Evolutionary conservation across 2,329 filamentous ascomycete species (phyloP).

Genomic region (Talaromyces sp.): DNA sequence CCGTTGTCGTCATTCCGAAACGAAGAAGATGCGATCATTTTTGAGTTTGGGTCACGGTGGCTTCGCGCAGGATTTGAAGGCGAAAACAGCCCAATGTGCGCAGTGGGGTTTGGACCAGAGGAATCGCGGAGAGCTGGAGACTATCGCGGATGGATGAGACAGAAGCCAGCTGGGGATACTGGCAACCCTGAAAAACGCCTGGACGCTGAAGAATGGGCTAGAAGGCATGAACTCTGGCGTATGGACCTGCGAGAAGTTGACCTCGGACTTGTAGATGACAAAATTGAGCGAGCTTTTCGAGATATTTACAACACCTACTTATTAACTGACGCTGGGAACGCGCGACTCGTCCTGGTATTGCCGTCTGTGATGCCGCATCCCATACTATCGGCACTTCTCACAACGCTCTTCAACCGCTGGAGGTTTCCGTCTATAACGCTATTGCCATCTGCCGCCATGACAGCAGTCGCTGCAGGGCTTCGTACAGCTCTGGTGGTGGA

Average conservation of each 20-base stretch:
- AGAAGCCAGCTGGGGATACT: slow-evolving; percentile 19
- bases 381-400: slow-evolving; percentile 67
- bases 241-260: slow-evolving; percentile 69
- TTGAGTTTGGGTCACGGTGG: slow-evolving; percentile 76
- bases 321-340: slow-evolving; percentile 57
- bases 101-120: slow-evolving; percentile 67
- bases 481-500: slow-evolving; percentile 84
- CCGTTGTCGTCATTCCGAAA: slow-evolving; percentile 54
- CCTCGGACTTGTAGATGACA: slow-evolving; percentile 75
- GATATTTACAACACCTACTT: slow-evolving; percentile 76
- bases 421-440: slow-evolving; percentile 76
- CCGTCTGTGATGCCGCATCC: slow-evolving; percentile 74
- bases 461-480: slow-evolving; percentile 71
- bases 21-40: slow-evolving; percentile 78
- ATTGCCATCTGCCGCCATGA: slow-evolving; percentile 69
- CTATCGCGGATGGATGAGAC: slow-evolving; percentile 63
- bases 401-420: slow-evolving; percentile 74
- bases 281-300: slow-evolving; percentile 74
- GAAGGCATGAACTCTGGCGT: slow-evolving; percentile 65
- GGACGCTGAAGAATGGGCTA: slow-evolving; percentile 34
- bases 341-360: slow-evolving; percentile 68
- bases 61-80: slow-evolving; percentile 82
- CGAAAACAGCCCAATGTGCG: slow-evolving; percentile 68
- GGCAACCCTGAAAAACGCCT: slow-evolving; percentile 14
- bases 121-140: slow-evolving; percentile 74